Evolutionary conservation across 1,139 yeast genomes (phyloP).

Genomic region (Geotrichum candidum): DNA sequence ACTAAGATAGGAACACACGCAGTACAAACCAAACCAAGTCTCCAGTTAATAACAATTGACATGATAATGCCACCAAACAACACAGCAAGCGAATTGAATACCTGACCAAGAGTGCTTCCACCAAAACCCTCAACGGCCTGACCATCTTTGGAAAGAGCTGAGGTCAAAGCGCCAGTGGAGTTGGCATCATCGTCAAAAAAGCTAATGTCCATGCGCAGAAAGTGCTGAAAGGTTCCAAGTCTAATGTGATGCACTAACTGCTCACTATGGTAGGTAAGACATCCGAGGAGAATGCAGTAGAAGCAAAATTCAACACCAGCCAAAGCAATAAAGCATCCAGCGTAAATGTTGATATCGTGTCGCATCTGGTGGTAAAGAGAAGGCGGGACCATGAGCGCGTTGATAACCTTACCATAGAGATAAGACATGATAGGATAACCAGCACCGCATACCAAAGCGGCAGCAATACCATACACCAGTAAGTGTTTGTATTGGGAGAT

Average conservation of each 20-base stretch:
- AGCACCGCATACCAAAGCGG: constrained; percentile 35
- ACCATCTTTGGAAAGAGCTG: constrained; percentile 63
- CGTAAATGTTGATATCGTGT: constrained; percentile 32
- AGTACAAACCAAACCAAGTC: constrained; percentile 60
- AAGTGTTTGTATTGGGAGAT: constrained; percentile 22
- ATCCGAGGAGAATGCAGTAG: constrained; percentile 13
- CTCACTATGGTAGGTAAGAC: constrained; percentile 19
- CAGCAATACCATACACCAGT: constrained; percentile 31
- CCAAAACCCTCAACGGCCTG: constrained; percentile 78
- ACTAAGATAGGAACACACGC: constrained; percentile 57
- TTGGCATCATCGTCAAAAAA: constrained; percentile 69
- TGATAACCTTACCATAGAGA: constrained; percentile 36
- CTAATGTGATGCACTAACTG: constrained; percentile 33
- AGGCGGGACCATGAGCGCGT: constrained; percentile 36
- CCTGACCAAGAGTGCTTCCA: constrained; percentile 80
- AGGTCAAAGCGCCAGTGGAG: constrained; percentile 69
- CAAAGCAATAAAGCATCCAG: constrained; percentile 41
- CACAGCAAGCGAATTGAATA: constrained; percentile 67
- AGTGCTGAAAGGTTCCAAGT: constrained; percentile 31
- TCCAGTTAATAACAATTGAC: constrained; percentile 61
- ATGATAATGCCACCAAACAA: constrained; percentile 68
- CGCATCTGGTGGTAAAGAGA: constrained; percentile 35
- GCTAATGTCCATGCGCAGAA: constrained; percentile 69
- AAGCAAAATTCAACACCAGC: constrained; percentile 24
- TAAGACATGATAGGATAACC: constrained; percentile 40